Percentiles rank a stretch among this genome's conserved stretches.
Evolutionary conservation across 2,329 filamentous ascomycete species (phyloP).

Genomic region (Trichoderma sp.): DNA sequence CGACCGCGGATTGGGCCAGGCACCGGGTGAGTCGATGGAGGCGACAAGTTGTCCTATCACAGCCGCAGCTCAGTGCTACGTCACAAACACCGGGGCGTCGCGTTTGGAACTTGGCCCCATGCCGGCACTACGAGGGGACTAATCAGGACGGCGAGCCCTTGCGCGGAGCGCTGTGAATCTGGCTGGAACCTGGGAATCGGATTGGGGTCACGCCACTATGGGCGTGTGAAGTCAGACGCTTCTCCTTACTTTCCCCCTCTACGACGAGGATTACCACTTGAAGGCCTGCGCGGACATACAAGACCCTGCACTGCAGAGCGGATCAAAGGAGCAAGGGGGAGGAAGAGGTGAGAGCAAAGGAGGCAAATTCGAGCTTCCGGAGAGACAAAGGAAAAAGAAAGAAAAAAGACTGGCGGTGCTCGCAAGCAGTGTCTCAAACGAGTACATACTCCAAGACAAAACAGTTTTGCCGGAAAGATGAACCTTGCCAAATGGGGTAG

Average conservation of each 20-base stretch:
- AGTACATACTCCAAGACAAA: not conserved
- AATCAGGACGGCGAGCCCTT: not conserved
- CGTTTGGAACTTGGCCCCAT: conserved; percentile 33
- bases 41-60: conserved; percentile 1
- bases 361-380: not conserved
- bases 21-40: conserved; percentile 14
- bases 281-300: not conserved
- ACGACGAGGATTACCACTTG: not conserved
- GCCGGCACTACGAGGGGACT: conserved; percentile 21
- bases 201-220: conserved; percentile 16
- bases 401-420: not conserved
- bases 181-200: conserved; percentile 35
- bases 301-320: not conserved
- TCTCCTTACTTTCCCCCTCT: not conserved
- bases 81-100: conserved; percentile 26
- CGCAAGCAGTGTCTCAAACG: not conserved
- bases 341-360: not conserved
- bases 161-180: conserved; percentile 29
- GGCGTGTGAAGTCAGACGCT: conserved; percentile 1
- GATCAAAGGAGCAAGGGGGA: not conserved
- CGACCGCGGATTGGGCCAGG: conserved; percentile 19
- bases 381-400: not conserved
- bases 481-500: not conserved
- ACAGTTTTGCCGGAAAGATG: not conserved
- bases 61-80: conserved; percentile 23